Percentiles rank a stretch among this genome's conserved stretches.
These are phyloP conservation scores for Mollisia scopiformis DNA, from an alignment of 2,329 filamentous ascomycete species.

Conservation along the genomic window DNA sequence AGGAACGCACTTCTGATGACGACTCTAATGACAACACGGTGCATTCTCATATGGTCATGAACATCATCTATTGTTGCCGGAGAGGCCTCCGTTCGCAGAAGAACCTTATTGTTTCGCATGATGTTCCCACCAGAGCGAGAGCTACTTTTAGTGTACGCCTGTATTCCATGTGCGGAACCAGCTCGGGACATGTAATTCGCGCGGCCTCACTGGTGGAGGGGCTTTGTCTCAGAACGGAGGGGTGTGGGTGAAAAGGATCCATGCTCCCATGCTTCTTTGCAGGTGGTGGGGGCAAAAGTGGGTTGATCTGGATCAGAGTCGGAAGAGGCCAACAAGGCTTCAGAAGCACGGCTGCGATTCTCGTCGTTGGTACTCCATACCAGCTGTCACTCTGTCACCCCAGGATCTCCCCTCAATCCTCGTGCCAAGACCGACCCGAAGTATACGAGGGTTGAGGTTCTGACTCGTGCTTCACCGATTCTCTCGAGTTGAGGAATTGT, in stretches of 20 bases:
- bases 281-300: conserved; percentile 20
- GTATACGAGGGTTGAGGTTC: background rate
- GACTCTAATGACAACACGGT: background rate
- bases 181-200: background rate
- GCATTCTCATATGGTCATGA: background rate
- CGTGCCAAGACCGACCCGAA: background rate
- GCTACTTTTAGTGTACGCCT: background rate
- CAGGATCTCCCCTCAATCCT: conserved; percentile 5
- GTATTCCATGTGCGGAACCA: background rate
- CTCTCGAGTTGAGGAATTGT: no score
- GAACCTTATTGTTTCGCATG: background rate
- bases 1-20: no score
- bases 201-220: background rate
- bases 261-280: conserved; percentile 10
- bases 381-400: conserved; percentile 1
- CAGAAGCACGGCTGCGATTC: conserved; percentile 6
- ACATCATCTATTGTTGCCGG: background rate
- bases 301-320: conserved; percentile 9
- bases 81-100: background rate
- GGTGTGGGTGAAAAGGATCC: conserved; percentile 15
- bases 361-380: background rate
- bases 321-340: conserved; percentile 2
- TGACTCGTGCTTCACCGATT: background rate
- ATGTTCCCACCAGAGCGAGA: background rate
- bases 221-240: conserved; percentile 1